These are phyloP conservation scores for Termitomyces titanicus DNA, from an alignment of 768 basidiomycete species.

Conservation along the genomic window DNA sequence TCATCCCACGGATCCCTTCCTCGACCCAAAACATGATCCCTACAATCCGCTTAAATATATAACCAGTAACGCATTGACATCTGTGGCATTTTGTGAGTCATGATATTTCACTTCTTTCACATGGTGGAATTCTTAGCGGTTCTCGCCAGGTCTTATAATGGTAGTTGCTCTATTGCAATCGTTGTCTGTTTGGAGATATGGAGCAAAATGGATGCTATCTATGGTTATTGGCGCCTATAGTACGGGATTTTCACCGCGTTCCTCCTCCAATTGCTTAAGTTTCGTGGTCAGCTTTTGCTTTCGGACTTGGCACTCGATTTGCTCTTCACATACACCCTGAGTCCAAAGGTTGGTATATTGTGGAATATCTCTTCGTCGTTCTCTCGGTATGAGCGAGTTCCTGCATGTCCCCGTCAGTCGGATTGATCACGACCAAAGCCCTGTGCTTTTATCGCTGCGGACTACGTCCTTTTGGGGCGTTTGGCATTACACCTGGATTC, in stretches of 20 bases:
- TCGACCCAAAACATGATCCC: constrained; percentile 48
- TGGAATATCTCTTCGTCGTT: constrained; percentile 57
- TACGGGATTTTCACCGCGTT: constrained; percentile 21
- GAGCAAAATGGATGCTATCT: constrained; percentile 55
- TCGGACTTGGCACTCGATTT: constrained; percentile 55
- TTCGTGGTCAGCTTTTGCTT: constrained; percentile 42
- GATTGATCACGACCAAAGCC: constrained; percentile 35
- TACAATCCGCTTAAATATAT: constrained; percentile 57
- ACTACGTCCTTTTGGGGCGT: constrained; percentile 64
- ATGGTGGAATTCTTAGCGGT: background rate
- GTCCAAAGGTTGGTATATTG: constrained; percentile 48
- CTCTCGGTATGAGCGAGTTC: constrained; percentile 40
- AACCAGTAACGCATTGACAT: constrained; percentile 48
- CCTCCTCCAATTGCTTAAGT: background rate
- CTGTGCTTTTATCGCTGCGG: constrained; percentile 70
- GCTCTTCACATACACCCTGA: constrained; percentile 52
- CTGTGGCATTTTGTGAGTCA: constrained; percentile 43
- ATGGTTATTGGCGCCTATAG: constrained; percentile 63
- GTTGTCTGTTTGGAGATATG: constrained; percentile 36
- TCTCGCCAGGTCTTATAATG: constrained; percentile 30
- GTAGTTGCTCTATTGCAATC: constrained; percentile 41
- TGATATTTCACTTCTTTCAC: background rate
- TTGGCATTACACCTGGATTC: constrained; percentile 48
- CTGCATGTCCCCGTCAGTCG: background rate
- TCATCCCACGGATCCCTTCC: constrained; percentile 37